Conservation (phyloP, 306 rosid species). For the Quillaja saponaria region DNA sequence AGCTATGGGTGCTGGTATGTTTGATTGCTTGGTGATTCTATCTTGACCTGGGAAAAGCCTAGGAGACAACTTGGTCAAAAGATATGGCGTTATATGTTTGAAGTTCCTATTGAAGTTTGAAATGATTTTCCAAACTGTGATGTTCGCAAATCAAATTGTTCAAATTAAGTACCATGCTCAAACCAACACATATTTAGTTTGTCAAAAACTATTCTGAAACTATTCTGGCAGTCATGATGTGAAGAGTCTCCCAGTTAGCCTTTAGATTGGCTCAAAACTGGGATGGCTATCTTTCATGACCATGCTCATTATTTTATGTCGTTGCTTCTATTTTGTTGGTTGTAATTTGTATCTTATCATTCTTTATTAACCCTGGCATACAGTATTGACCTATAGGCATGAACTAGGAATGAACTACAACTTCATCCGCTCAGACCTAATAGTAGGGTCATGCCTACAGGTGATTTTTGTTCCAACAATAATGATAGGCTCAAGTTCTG, state of each 20-base stretch:
- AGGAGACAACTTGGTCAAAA: conserved; percentile 14
- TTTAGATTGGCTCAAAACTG: conserved; percentile 23
- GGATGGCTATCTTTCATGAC: conserved; percentile 1
- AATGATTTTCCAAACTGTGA: conserved; percentile 5
- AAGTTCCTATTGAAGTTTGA: conserved; percentile 14
- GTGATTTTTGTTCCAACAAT: conserved; percentile 40
- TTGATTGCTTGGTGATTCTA: conserved; percentile 24
- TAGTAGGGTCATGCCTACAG: conserved; percentile 98
- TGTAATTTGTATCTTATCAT: background rate
- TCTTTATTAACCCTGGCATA: conserved; percentile 29
- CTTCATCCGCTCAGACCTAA: conserved; percentile 84
- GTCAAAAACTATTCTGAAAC: conserved; percentile 17
- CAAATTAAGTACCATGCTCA: background rate
- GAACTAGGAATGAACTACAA: conserved; percentile 90
- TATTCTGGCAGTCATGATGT: background rate
- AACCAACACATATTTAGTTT: conserved; percentile 8
- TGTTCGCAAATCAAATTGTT: conserved; percentile 9
- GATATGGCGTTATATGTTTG: conserved; percentile 12
- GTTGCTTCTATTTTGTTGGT: conserved; percentile 13
- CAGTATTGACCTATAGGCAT: conserved; percentile 94
- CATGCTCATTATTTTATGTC: background rate
- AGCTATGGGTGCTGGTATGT: conserved; percentile 98
- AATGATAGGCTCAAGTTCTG: conserved; percentile 6
- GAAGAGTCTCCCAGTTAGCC: conserved; percentile 17
- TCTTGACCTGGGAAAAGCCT: conserved; percentile 13